Evolutionary conservation across 2,329 filamentous ascomycete genomes (phyloP), one percentile per base, ranked within the genome.

Genomic region (Amesomyces nigricolor): DNA sequence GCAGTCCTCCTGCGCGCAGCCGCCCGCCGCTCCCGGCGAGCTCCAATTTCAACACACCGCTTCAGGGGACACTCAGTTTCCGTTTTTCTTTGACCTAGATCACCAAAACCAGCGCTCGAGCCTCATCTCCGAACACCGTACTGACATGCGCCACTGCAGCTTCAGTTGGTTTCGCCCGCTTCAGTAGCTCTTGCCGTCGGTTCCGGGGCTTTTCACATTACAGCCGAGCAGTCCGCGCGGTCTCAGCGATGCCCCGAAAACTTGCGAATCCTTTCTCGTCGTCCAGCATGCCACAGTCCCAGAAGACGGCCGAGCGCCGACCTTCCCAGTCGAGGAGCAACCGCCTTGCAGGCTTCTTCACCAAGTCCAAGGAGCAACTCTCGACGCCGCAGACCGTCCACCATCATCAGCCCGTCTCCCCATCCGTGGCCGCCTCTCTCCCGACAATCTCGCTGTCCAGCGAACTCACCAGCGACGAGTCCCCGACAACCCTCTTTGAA

Each of bases 391-490:
- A 88, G 65, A 80, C 84, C 57, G 80, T 46, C 5, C n/a, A 26
- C 68, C 82, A 87, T 62, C 79, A 77, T 65, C 70, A 77, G 64
- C 73, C 73, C 58, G 68, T 57, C 50, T 79, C 84, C 40, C 79
- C 50, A 10, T 45, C 30, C 59, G 86, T 90, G 66, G 85, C 83
- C 61, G 81, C 83, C 56, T 80, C 90, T 47, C 77, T 96, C 65
- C 92, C 92, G 39, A 92, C 87, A 52, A 96, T 97, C 67, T 96
- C 90, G 42, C 80, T 97, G 55, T 96, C 92, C 11, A 88, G 89
- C 64, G 80, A 94, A 78, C 72, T 72, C 53, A 81, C 84, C 69
- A 86, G 83, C 70, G 87, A 95, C 64, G 81, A 87, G 64, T 78
- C 86, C 47, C 78, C 87, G 13, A 88, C 88, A 48, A 95, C 82